phyloP scores from a whole-genome alignment of 805 yeast species.

The Candida railenensis region DNA sequence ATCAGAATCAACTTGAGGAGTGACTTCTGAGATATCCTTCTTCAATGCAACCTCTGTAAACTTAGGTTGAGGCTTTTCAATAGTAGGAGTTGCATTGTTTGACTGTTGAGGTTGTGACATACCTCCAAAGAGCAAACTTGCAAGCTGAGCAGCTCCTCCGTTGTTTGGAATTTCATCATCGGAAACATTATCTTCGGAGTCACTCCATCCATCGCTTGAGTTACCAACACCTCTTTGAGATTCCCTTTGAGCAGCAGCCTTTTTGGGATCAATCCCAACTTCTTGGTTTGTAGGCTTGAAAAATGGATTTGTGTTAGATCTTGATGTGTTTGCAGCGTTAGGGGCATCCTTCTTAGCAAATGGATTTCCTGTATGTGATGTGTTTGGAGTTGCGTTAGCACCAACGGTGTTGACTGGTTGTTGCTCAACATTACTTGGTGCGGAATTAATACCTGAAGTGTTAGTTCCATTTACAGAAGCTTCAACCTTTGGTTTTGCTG shows the following conservation, averaged over 20 bases:
- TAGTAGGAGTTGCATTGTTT: constrained; percentile 8
- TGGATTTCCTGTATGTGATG: constrained; percentile 46
- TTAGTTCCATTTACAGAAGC: constrained; percentile 8
- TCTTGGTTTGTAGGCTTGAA: constrained; percentile 45
- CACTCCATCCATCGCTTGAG: constrained; percentile 49
- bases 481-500: constrained; percentile 6
- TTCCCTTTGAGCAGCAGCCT: constrained; percentile 68
- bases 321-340: constrained; percentile 5
- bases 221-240: constrained; percentile 60
- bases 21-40: constrained; percentile 6
- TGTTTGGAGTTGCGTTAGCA: constrained; percentile 1
- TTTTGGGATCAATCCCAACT: constrained; percentile 48
- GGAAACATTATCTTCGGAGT: constrained; percentile 38
- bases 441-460: background rate
- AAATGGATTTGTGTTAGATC: constrained; percentile 50
- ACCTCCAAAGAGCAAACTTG: constrained; percentile 53
- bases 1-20: constrained; percentile 16
- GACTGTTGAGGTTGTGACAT: constrained; percentile 34
- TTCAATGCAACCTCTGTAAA: constrained; percentile 4
- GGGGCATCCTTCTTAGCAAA: constrained; percentile 38
- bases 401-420: constrained; percentile 1
- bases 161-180: constrained; percentile 50
- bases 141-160: constrained; percentile 57
- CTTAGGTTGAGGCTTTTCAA: constrained; percentile 6
- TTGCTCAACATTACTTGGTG: background rate